These are phyloP conservation scores for Geranomyces michiganensis DNA, from an alignment of 192 early-diverging fungal species.

Conservation along the genomic window DNA sequence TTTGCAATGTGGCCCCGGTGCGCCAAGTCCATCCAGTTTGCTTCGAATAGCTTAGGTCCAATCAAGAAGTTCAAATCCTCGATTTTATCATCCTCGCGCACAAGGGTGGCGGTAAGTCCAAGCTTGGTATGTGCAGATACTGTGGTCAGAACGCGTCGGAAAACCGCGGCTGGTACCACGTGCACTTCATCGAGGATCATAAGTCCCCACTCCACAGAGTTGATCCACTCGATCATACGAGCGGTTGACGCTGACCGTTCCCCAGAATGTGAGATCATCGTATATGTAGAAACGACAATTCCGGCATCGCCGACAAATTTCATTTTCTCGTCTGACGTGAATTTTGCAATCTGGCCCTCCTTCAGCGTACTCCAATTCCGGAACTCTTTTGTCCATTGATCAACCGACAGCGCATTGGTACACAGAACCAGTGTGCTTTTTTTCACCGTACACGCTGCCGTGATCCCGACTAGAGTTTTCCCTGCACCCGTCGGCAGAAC, in stretches of 20 bases:
- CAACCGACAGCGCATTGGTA: slow-evolving; percentile 83
- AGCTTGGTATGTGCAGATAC: slow-evolving; percentile 96
- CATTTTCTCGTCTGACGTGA: slow-evolving; percentile 91
- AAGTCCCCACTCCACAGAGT: slow-evolving; percentile 89
- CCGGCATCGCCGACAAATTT: slow-evolving; percentile 91
- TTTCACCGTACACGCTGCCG: slow-evolving; percentile 96
- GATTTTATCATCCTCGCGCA: slow-evolving; percentile 99
- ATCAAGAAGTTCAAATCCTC: slow-evolving; percentile 98
- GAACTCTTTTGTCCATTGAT: slow-evolving; percentile 99
- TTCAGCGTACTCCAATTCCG: slow-evolving; percentile 93
- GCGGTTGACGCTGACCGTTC: slow-evolving; percentile 87
- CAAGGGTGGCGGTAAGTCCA: slow-evolving; percentile 95
- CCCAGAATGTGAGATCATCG: slow-evolving; percentile 96
- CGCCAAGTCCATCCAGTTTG: slow-evolving; percentile 99
- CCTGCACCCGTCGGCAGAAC: slow-evolving; percentile 98
- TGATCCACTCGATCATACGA: slow-evolving; percentile 94
- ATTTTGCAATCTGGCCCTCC: slow-evolving; percentile 92
- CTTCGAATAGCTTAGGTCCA: slow-evolving; percentile 99
- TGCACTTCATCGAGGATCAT: slow-evolving; percentile 98
- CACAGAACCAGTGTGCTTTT: slow-evolving; percentile 97
- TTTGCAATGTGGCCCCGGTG: slow-evolving; percentile 95
- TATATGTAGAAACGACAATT: slow-evolving; percentile 96
- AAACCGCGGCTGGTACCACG: slow-evolving; percentile 97
- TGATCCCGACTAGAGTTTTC: slow-evolving; percentile 98
- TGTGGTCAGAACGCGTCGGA: slow-evolving; percentile 87